Conservation (phyloP, 31 red algal species). For the Asparagopsis taxiformis region DNA sequence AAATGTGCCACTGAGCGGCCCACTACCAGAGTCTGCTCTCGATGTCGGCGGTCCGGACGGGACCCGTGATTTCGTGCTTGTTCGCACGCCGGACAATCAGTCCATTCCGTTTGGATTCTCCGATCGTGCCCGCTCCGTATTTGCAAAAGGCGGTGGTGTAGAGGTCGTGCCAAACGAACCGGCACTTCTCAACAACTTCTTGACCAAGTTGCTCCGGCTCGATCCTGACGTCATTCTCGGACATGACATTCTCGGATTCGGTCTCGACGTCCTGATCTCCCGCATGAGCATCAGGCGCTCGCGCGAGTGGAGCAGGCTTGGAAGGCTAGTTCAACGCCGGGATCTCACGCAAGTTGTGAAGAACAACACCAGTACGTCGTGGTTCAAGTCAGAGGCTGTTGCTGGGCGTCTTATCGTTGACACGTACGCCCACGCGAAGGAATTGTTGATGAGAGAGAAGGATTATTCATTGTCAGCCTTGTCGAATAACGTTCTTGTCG, state of each 20-base stretch:
- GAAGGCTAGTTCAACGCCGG: slow-evolving; percentile 74
- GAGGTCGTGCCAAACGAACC: slow-evolving; percentile 72
- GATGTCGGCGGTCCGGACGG: slow-evolving; percentile 34
- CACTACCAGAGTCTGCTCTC: slow-evolving; percentile 32
- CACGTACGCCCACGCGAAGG: slow-evolving; percentile 64
- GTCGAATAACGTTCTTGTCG: slow-evolving; percentile 22
- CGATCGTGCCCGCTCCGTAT: slow-evolving; percentile 40
- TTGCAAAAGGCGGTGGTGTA: slow-evolving; percentile 48
- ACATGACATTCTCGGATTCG: slow-evolving; percentile 71
- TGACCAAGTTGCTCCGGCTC: slow-evolving; percentile 50
- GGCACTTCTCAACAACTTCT: slow-evolving; percentile 75
- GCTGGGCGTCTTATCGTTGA: slow-evolving; percentile 82
- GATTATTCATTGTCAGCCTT: slow-evolving; percentile 72
- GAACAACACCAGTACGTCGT: slow-evolving; percentile 48
- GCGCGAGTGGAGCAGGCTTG: slow-evolving; percentile 82
- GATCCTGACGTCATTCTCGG: slow-evolving; percentile 91
- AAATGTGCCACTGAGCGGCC: slow-evolving; percentile 60
- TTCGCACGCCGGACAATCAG: slow-evolving; percentile 60
- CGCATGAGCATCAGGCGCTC: slow-evolving; percentile 68
- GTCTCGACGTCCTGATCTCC: slow-evolving; percentile 72
- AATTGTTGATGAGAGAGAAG: slow-evolving; percentile 71
- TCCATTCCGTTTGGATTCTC: slow-evolving; percentile 77
- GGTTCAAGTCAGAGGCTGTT: slow-evolving; percentile 72
- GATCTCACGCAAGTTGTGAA: slow-evolving; percentile 42
- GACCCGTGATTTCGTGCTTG: slow-evolving; percentile 58